Base-by-base conservation (phyloP, 192 early-diverging fungal genomes). In the Coemansia sp. region DNA sequence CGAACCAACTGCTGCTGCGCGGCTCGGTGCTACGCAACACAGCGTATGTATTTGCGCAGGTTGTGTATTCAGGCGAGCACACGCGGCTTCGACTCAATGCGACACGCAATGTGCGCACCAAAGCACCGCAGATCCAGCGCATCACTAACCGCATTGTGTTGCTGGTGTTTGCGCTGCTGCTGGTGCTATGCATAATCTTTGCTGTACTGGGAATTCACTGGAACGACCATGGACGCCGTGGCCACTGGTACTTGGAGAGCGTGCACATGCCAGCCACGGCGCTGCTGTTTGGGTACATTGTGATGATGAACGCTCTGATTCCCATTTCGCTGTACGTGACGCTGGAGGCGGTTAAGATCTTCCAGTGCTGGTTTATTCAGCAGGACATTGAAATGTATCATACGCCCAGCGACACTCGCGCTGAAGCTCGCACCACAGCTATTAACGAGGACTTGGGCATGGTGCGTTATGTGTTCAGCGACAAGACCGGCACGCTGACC, bases 401-500 rank as follows among this genome's bases (percentile, higher is more conserved):
- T 42, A 73, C 78, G 2, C 80, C 82, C 47, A 82, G 83, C 1
- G 87, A 92, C 51, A 88, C 88, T 10, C 87, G 89, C 1, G 90
- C 92, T 0, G 85, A 87, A 65, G 90, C 91, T 0, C 79, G 86
- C 21, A 93, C 93, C 6, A 87, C 87, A 2, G 86, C 83, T 19
- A 88, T 94, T 48, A 92, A 93, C 68, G 94, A 96, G 72, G 94
- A 96, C 57, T 78, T 96, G 25, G 93, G 91, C 25, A 86, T 87
- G 65, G 90, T 96, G 55, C 86, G 89, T 57, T 93, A 94, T 62
- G 82, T 96, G 9, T 96, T 96, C 57, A 89, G 89, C 20, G 93
- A 94, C 82, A 94, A 94, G 75, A 94, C 93, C 5, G 93, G 93
- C 28, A 94, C 93, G 9, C 77, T 94, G 22, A 94, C 93, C 0